Evolutionary conservation across 1,284 basidiomycete genomes (phyloP).

Genomic region (Boletus calvinii): DNA sequence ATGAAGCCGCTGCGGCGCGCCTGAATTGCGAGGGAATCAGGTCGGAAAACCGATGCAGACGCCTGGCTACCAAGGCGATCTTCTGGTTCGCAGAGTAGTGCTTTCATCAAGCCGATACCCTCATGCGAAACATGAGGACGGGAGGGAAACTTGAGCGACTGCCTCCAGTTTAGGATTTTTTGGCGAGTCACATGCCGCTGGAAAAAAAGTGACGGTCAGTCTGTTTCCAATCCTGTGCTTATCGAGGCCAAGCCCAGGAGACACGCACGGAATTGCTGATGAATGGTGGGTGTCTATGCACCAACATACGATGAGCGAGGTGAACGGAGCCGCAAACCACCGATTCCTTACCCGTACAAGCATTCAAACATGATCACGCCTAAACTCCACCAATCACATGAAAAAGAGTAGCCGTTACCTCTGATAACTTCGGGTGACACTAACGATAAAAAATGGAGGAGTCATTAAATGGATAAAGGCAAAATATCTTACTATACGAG

Average conservation of each 20-base stretch:
- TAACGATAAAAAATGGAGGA: slow-evolving; percentile 37
- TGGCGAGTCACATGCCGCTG: slow-evolving; percentile 87
- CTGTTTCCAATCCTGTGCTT: slow-evolving; percentile 22
- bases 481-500: slow-evolving; percentile 74
- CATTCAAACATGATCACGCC: slow-evolving; percentile 93
- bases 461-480: slow-evolving; percentile 26
- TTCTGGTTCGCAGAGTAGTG: slow-evolving; percentile 90
- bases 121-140: slow-evolving; percentile 82
- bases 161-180: slow-evolving; percentile 92
- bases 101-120: slow-evolving; percentile 83
- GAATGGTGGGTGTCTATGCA: slow-evolving; percentile 83
- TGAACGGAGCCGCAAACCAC: slow-evolving; percentile 26
- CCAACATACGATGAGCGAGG: slow-evolving; percentile 27
- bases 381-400: slow-evolving; percentile 98
- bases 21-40: slow-evolving; percentile 74
- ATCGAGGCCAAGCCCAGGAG: slow-evolving; percentile 9
- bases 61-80: slow-evolving; percentile 84
- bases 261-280: slow-evolving; percentile 81
- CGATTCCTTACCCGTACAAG: slow-evolving; percentile 70
- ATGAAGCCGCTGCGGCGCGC: slow-evolving; percentile 76
- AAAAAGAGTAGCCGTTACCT: slow-evolving; percentile 89
- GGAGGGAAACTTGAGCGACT: slow-evolving; percentile 84
- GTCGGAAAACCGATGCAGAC: slow-evolving; percentile 65
- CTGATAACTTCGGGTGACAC: slow-evolving; percentile 96
- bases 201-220: slow-evolving; percentile 13